A percentile compares a stretch with the other conserved stretches of the same genome.
Conservation (phyloP, 108 stramenopile species). For the Cyclotella cryptica region DNA sequence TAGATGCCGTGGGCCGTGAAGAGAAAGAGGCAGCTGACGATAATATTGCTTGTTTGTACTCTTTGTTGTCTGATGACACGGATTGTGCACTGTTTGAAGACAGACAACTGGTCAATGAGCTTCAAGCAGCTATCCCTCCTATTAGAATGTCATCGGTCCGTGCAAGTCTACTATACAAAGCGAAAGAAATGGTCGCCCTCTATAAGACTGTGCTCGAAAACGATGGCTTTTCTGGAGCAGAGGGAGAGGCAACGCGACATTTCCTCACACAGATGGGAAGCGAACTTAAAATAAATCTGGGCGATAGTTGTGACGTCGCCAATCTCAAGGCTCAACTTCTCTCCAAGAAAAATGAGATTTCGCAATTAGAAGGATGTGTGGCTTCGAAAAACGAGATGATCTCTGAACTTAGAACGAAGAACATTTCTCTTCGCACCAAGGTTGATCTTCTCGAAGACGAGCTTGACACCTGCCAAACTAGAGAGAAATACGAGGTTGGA, state of each 20-base stretch:
- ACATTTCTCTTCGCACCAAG: neutral
- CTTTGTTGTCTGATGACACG: conserved; percentile 1
- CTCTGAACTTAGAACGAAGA: neutral
- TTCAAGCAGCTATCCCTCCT: neutral
- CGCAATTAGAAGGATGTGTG: neutral
- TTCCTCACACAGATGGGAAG: conserved; percentile 1
- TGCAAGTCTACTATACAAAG: neutral
- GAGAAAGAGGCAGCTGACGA: neutral
- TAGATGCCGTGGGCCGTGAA: neutral
- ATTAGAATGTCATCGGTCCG: neutral
- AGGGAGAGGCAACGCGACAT: conserved; percentile 3
- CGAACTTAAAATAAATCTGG: neutral
- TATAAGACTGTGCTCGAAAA: neutral
- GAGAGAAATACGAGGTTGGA: conserved; percentile 11
- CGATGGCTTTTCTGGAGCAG: conserved; percentile 4
- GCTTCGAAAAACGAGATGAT: conserved; percentile 2
- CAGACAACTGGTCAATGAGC: neutral
- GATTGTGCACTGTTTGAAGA: neutral
- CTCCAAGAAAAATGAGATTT: neutral
- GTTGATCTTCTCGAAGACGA: conserved; percentile 8
- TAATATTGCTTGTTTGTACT: neutral
- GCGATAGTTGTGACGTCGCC: neutral
- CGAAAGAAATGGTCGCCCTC: neutral
- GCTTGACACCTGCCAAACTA: neutral
- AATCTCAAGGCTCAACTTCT: neutral